A percentile compares a stretch with the other conserved stretches of the same genome.
phyloP scores from a whole-genome alignment of 495 filamentous ascomycete genomes.

The Trichoderma asperelloides region DNA sequence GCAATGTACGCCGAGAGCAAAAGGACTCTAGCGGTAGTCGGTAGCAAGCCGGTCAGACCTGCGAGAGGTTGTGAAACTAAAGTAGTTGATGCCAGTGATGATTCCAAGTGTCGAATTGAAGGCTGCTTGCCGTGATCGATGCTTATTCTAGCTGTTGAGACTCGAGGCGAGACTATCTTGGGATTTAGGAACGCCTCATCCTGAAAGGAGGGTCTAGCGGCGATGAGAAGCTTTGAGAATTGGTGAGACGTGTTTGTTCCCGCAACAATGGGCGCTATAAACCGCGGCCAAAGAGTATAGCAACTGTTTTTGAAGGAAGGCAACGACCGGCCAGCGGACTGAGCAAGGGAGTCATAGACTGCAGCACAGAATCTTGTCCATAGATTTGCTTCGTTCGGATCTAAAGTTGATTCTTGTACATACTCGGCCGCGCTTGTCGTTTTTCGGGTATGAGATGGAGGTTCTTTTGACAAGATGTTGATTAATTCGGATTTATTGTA shows the following conservation, averaged over 20 bases:
- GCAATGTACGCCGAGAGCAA: conserved; percentile 85
- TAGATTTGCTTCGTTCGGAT: conserved; percentile 38
- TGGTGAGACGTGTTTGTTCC: conserved; percentile 63
- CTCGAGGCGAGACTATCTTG: conserved; percentile 46
- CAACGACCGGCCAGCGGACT: conserved; percentile 56
- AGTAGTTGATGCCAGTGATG: not conserved
- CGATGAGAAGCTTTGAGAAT: conserved; percentile 71
- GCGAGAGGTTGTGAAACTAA: conserved; percentile 14
- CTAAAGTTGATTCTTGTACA: conserved; percentile 11
- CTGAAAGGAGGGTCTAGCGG: conserved; percentile 65
- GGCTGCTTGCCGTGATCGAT: not conserved
- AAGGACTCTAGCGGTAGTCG: conserved; percentile 73
- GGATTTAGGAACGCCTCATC: conserved; percentile 64
- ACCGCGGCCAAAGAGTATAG: conserved; percentile 57
- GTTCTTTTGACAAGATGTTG: conserved; percentile 50
- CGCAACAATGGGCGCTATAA: conserved; percentile 55
- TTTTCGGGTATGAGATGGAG: conserved; percentile 14
- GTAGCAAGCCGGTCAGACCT: conserved; percentile 45
- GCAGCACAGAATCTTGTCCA: conserved; percentile 71
- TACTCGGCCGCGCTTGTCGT: not conserved
- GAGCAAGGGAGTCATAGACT: conserved; percentile 64
- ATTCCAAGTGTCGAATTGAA: not conserved
- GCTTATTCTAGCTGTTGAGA: conserved; percentile 2
- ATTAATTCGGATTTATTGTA: conserved; percentile 77
- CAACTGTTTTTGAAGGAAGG: conserved; percentile 49